Percentiles rank a stretch among this genome's conserved stretches.
These are phyloP conservation scores for Tirmania nivea DNA, from an alignment of 495 filamentous ascomycete genomes.

Conservation along the genomic window DNA sequence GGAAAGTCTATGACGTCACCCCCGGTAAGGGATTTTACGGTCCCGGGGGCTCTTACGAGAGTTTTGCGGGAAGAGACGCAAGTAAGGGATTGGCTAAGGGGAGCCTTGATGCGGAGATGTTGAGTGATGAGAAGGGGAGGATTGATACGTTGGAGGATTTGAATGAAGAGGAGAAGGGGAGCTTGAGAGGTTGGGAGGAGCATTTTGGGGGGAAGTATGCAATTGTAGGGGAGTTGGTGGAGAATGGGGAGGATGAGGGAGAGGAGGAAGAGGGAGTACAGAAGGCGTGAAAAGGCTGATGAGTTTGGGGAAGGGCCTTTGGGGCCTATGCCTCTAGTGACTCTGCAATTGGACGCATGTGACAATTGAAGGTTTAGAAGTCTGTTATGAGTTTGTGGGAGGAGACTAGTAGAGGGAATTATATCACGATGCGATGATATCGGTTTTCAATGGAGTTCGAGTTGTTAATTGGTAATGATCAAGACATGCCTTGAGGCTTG, in stretches of 20 bases:
- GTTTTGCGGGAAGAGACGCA: slow-evolving; percentile 91
- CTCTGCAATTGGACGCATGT: too few relatives aligned
- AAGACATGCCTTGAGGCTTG: too few relatives aligned
- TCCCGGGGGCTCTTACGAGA: slow-evolving; percentile 76
- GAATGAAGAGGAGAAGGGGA: slow-evolving; percentile 54
- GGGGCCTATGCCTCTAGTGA: too few relatives aligned
- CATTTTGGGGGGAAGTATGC: slow-evolving; percentile 86
- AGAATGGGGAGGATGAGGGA: slow-evolving; percentile 39
- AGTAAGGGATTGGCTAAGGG: slow-evolving; percentile 70
- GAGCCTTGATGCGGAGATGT: slow-evolving; percentile 90
- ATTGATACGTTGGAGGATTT: slow-evolving; percentile 64
- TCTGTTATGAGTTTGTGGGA: too few relatives aligned
- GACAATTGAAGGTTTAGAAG: too few relatives aligned
- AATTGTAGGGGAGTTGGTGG: slow-evolving; percentile 74
- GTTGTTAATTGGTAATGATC: too few relatives aligned
- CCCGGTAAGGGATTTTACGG: slow-evolving; percentile 80
- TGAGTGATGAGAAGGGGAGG: slow-evolving; percentile 65
- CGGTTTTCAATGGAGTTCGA: too few relatives aligned
- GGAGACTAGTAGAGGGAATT: too few relatives aligned
- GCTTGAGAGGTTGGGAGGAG: slow-evolving; percentile 76
- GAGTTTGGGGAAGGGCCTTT: too few relatives aligned
- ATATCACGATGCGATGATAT: too few relatives aligned
- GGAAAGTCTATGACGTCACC: slow-evolving; percentile 69
- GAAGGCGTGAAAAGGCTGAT: too few relatives aligned
- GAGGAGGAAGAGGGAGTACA: slow-evolving; percentile 9